phyloP scores from a whole-genome alignment of 805 yeast species.

The Candida nonsorbophila region DNA sequence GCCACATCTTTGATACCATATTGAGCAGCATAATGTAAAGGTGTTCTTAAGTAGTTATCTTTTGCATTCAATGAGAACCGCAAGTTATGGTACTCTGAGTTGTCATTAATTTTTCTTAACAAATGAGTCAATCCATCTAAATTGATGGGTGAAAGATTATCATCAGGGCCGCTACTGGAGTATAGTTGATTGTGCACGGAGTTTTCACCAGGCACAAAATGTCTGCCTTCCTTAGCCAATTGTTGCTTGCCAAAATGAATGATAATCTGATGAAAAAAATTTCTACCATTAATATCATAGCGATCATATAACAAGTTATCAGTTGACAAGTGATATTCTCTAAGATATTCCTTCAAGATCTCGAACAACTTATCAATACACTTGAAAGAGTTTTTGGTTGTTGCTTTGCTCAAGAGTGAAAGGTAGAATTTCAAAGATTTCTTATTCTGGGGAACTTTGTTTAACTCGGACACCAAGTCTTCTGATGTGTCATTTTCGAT shows the following conservation, averaged over 20 bases:
- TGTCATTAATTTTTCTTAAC: conserved; percentile 39
- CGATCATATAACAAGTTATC: conserved; percentile 40
- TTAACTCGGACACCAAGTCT: conserved; percentile 38
- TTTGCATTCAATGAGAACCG: conserved; percentile 45
- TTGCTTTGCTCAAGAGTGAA: conserved; percentile 60
- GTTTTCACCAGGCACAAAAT: conserved; percentile 22
- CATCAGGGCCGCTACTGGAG: conserved; percentile 24
- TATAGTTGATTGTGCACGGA: conserved; percentile 19
- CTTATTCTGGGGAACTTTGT: conserved; percentile 26
- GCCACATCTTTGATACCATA: conserved; percentile 72
- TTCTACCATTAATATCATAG: conserved; percentile 74
- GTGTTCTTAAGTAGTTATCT: conserved; percentile 77
- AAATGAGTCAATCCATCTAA: conserved; percentile 55
- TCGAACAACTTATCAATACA: conserved; percentile 57
- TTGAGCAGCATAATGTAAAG: conserved; percentile 85
- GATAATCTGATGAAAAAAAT: conserved; percentile 79
- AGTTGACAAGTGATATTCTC: conserved; percentile 13
- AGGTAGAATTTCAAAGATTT: conserved; percentile 49
- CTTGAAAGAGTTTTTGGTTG: conserved; percentile 46
- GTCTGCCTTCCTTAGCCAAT: conserved; percentile 21
- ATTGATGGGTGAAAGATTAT: conserved; percentile 5
- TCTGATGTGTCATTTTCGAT: conserved; percentile 39
- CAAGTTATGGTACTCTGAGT: conserved; percentile 6
- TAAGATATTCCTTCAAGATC: conserved; percentile 41
- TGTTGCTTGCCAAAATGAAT: conserved; percentile 70